A percentile compares a stretch with the other conserved stretches of the same genome.
phyloP scores from a whole-genome alignment of 164 flowering plant species.

The Amborella trichopoda region DNA sequence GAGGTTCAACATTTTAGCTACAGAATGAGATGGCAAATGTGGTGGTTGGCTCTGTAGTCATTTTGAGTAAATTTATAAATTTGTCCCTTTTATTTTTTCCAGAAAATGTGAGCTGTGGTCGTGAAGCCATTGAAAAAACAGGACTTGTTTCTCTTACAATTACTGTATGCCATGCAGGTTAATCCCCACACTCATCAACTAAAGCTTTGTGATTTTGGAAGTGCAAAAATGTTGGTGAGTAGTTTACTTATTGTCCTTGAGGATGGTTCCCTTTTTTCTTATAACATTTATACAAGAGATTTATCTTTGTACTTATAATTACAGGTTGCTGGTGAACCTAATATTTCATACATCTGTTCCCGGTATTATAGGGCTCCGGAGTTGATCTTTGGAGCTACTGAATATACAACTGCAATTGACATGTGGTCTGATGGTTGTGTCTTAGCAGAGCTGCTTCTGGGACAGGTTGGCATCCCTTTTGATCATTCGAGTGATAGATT shows the following conservation, averaged over 20 bases:
- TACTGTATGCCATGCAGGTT: too few species aligned
- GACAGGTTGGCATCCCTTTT: slow-evolving; percentile 87
- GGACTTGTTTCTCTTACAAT: too few species aligned
- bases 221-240: slow-evolving; percentile 97
- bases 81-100: too few species aligned
- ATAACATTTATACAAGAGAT: background rate
- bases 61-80: too few species aligned
- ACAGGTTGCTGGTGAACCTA: slow-evolving; percentile 93
- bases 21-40: too few species aligned
- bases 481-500: too few species aligned
- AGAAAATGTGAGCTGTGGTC: too few species aligned
- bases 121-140: too few species aligned
- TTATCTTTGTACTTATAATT: background rate
- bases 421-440: slow-evolving; percentile 99
- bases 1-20: too few species aligned
- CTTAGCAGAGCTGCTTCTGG: slow-evolving; percentile 86
- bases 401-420: slow-evolving; percentile 88
- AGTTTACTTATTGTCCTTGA: background rate
- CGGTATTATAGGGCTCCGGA: slow-evolving; percentile 98
- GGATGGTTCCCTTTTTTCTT: too few species aligned
- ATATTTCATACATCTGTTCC: slow-evolving; percentile 94
- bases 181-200: slow-evolving; percentile 92
- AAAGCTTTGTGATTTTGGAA: slow-evolving; percentile 96
- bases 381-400: slow-evolving; percentile 95
- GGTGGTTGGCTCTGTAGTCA: too few species aligned